Percentiles rank a stretch among this genome's conserved stretches.
Conservation (phyloP, 805 yeast species). For the Debaryomyces hansenii region DNA sequence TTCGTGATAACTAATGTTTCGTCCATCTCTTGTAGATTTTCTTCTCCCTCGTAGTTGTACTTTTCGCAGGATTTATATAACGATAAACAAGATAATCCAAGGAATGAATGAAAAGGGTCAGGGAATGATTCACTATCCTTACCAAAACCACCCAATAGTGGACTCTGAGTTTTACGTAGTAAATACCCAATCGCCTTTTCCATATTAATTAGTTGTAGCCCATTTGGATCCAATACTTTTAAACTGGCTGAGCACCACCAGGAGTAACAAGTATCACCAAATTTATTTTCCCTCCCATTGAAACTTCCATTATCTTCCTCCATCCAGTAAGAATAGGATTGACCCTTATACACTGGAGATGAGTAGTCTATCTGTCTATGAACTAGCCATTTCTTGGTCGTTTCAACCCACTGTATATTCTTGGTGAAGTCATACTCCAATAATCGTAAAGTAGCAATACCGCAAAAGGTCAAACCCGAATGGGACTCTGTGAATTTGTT, state of each 20-base stretch:
- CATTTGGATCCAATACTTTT: constrained; percentile 31
- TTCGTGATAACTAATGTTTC: constrained; percentile 25
- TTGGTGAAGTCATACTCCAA: constrained; percentile 22
- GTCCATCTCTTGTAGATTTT: constrained; percentile 20
- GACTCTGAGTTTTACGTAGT: constrained; percentile 56
- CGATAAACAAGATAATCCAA: constrained; percentile 50
- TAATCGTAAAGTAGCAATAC: constrained; percentile 58
- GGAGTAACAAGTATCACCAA: constrained; percentile 82
- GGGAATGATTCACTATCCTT: constrained; percentile 65
- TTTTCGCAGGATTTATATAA: constrained; percentile 12
- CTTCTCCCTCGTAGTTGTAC: constrained; percentile 6
- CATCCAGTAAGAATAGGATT: constrained; percentile 15
- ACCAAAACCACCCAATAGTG: constrained; percentile 72
- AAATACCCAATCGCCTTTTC: constrained; percentile 44
- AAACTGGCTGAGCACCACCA: constrained; percentile 79
- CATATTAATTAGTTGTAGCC: constrained; percentile 33
- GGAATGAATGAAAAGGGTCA: constrained; percentile 67
- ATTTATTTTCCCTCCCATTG: constrained; percentile 84
- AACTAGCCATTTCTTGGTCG: constrained; percentile 58
- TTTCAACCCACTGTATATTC: constrained; percentile 13
- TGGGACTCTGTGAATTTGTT: constrained; percentile 62
- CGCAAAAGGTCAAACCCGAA: constrained; percentile 87
- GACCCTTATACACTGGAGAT: constrained; percentile 24
- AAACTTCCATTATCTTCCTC: constrained; percentile 71
- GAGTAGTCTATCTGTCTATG: constrained; percentile 59